Evolutionary conservation across 2,329 filamentous ascomycete genomes (phyloP).

Genomic region (Tolypocladium ovalisporum): DNA sequence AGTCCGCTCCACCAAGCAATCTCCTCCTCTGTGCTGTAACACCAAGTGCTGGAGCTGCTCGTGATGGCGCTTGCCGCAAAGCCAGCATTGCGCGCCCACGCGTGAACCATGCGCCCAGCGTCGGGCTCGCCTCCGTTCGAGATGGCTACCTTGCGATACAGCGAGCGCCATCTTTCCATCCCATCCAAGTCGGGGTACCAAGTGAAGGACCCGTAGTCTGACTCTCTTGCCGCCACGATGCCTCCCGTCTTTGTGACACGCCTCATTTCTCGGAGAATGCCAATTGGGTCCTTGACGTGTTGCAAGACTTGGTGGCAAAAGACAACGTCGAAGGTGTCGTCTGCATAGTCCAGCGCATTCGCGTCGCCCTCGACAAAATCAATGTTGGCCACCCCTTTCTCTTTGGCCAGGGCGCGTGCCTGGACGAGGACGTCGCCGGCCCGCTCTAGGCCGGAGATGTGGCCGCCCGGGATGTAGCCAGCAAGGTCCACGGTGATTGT

Average conservation of each 20-base stretch:
- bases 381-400: conserved; percentile 18
- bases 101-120: conserved; percentile 10
- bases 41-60: conserved; percentile 10
- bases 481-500: conserved; percentile 33
- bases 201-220: conserved; percentile 9
- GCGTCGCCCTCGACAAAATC: conserved; percentile 20
- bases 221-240: conserved; percentile 21
- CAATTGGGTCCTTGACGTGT: conserved; percentile 23
- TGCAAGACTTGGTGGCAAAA: conserved; percentile 26
- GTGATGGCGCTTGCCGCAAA: conserved; percentile 6
- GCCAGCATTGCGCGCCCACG: conserved; percentile 10
- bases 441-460: conserved; percentile 26
- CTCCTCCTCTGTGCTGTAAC: conserved; percentile 10
- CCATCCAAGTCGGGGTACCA: conserved; percentile 12
- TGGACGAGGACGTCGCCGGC: conserved; percentile 18
- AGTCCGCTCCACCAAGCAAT: conserved; percentile 11
- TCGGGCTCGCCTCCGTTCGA: conserved; percentile 10
- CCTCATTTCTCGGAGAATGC: conserved; percentile 25
- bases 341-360: conserved; percentile 20
- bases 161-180: conserved; percentile 8
- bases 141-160: conserved; percentile 7
- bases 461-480: conserved; percentile 22
- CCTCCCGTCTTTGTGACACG: conserved; percentile 29
- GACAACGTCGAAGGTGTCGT: conserved; percentile 28
- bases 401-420: conserved; percentile 15